Evolutionary conservation across 257 asterid species (phyloP).

Genomic region (Salvia miltiorrhiza): DNA sequence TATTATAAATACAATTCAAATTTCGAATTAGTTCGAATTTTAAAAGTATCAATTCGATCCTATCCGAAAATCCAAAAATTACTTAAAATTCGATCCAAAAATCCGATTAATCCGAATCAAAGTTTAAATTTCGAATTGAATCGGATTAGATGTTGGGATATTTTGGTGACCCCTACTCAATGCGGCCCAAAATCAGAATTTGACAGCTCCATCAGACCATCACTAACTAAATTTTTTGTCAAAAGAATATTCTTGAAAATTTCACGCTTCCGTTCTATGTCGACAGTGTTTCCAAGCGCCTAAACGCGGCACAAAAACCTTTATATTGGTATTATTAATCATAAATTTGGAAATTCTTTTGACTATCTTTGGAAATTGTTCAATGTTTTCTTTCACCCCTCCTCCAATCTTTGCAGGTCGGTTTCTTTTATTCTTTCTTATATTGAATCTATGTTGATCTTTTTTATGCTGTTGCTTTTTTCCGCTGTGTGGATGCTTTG

Average conservation of each 20-base stretch:
- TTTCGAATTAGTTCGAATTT: too few species aligned
- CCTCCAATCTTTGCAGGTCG: slow-evolving; percentile 23
- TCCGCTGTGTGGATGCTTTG: slow-evolving; percentile 1
- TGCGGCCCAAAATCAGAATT: too few species aligned
- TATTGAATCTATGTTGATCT: background rate
- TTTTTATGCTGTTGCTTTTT: background rate
- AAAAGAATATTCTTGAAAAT: background rate
- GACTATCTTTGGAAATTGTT: slow-evolving; percentile 1
- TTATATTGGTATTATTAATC: background rate
- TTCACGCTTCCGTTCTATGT: background rate
- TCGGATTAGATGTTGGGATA: too few species aligned
- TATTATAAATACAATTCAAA: too few species aligned
- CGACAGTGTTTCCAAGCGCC: slow-evolving; percentile 19
- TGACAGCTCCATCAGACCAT: too few species aligned
- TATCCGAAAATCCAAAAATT: too few species aligned
- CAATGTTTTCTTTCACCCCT: slow-evolving; percentile 18
- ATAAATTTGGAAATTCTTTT: background rate
- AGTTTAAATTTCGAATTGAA: too few species aligned
- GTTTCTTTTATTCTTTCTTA: background rate
- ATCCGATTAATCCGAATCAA: too few species aligned
- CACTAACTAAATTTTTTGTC: too few species aligned
- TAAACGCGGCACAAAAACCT: slow-evolving; percentile 11
- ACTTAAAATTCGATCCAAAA: too few species aligned
- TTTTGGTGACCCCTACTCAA: too few species aligned
- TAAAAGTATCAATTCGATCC: too few species aligned